Evolutionary conservation across 345 rosid genomes (phyloP).

Genomic region (Aquilaria malaccensis): DNA sequence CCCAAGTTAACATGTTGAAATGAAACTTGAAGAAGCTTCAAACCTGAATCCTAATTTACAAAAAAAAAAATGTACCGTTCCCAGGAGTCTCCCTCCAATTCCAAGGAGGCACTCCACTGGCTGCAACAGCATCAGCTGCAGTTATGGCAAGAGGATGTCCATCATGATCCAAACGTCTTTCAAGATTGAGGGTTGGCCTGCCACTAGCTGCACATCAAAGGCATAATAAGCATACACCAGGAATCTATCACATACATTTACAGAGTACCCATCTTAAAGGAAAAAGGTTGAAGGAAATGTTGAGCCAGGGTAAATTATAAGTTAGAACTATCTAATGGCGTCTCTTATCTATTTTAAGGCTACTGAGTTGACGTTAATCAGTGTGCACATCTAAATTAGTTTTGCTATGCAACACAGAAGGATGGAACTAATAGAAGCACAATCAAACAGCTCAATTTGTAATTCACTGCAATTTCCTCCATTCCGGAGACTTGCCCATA

Average conservation of each 20-base stretch:
- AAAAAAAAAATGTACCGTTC: slow-evolving; percentile 41
- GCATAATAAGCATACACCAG: slow-evolving; percentile 15
- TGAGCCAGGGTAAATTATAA: background rate
- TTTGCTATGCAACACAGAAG: too few species aligned
- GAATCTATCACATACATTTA: slow-evolving; percentile 11
- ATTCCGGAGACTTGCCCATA: too few species aligned
- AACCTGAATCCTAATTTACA: slow-evolving; percentile 6
- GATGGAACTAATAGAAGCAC: too few species aligned
- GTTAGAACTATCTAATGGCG: too few species aligned
- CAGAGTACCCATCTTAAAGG: slow-evolving; percentile 9
- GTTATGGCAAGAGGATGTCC: slow-evolving; percentile 94
- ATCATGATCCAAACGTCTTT: slow-evolving; percentile 91
- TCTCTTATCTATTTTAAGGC: too few species aligned
- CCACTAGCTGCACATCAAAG: slow-evolving; percentile 54
- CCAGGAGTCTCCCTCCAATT: slow-evolving; percentile 96
- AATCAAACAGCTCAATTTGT: too few species aligned
- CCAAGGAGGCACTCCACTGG: slow-evolving; percentile 96
- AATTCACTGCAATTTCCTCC: too few species aligned
- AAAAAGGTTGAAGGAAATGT: slow-evolving; percentile 1
- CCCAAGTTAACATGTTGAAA: slow-evolving; percentile 6
- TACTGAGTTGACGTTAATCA: too few species aligned
- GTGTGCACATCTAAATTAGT: too few species aligned
- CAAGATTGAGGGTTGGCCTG: slow-evolving; percentile 85
- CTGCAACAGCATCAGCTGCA: slow-evolving; percentile 75
- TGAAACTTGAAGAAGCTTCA: slow-evolving; percentile 9